These are phyloP conservation scores for Penstemon newberryi DNA, from an alignment of 257 asterid genomes.

Conservation along the genomic window DNA sequence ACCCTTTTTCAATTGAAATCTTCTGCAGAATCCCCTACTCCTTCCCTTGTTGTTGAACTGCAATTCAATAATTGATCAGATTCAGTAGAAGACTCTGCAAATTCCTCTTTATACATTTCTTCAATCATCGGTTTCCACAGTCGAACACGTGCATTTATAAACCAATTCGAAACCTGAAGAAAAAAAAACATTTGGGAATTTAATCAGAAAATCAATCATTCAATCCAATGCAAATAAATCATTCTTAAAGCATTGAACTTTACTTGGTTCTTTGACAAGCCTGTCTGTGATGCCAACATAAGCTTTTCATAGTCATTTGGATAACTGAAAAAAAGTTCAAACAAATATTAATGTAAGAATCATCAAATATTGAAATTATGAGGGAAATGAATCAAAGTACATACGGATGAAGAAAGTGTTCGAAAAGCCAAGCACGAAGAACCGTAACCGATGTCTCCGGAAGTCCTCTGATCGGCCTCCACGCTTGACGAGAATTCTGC, in stretches of 20 bases:
- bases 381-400: background rate
- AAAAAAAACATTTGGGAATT: constrained; percentile 1
- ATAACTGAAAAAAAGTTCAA: constrained; percentile 47
- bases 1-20: constrained; percentile 33
- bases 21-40: constrained; percentile 56
- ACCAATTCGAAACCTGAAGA: constrained; percentile 79
- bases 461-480: constrained; percentile 83
- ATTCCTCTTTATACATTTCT: constrained; percentile 86
- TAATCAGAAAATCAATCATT: background rate
- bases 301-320: constrained; percentile 91
- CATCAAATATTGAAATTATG: background rate
- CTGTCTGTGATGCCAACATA: constrained; percentile 83
- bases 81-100: constrained; percentile 61
- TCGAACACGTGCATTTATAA: constrained; percentile 86
- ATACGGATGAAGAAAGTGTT: constrained; percentile 95
- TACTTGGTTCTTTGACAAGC: constrained; percentile 91
- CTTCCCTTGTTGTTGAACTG: constrained; percentile 40
- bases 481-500: constrained; percentile 57
- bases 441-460: constrained; percentile 80
- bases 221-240: background rate
- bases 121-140: constrained; percentile 98
- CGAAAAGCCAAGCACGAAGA: constrained; percentile 96
- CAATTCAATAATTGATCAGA: constrained; percentile 49
- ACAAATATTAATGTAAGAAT: background rate
- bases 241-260: background rate